These are phyloP conservation scores for Cichorium intybus DNA, from an alignment of 140 eudicot species.

Conservation along the genomic window DNA sequence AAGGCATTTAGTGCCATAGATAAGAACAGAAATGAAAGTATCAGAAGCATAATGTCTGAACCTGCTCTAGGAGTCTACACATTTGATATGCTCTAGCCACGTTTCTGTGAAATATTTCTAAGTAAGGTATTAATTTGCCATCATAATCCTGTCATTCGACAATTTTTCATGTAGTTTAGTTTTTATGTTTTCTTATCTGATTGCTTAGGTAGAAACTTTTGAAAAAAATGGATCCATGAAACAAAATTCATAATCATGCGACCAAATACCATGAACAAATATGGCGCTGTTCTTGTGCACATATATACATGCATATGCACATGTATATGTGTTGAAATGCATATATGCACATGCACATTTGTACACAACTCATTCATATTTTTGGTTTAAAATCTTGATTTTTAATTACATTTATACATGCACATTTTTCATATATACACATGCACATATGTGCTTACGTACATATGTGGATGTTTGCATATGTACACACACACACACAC, in stretches of 20 bases:
- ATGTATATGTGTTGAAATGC: too few species aligned
- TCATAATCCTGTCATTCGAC: conserved; percentile 15
- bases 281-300: conserved; percentile 94
- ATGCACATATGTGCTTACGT: too few species aligned
- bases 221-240: conserved; percentile 87
- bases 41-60: conserved; percentile 78
- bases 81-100: conserved; percentile 86
- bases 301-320: too few species aligned
- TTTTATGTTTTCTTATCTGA: conserved; percentile 39
- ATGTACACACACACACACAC: too few species aligned
- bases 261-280: conserved; percentile 88
- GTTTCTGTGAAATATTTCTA: conserved; percentile 76
- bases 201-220: conserved; percentile 82
- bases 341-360: too few species aligned
- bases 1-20: conserved; percentile 54
- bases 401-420: too few species aligned
- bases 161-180: conserved; percentile 30
- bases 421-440: too few species aligned
- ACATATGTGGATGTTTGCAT: too few species aligned
- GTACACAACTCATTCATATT: too few species aligned
- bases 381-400: too few species aligned
- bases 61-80: conserved; percentile 74
- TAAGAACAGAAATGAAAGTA: conserved; percentile 64
- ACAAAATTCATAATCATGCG: conserved; percentile 89
- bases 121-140: conserved; percentile 54